Base-by-base conservation (phyloP, 768 basidiomycete species). In the Cantharellus anzutake region DNA sequence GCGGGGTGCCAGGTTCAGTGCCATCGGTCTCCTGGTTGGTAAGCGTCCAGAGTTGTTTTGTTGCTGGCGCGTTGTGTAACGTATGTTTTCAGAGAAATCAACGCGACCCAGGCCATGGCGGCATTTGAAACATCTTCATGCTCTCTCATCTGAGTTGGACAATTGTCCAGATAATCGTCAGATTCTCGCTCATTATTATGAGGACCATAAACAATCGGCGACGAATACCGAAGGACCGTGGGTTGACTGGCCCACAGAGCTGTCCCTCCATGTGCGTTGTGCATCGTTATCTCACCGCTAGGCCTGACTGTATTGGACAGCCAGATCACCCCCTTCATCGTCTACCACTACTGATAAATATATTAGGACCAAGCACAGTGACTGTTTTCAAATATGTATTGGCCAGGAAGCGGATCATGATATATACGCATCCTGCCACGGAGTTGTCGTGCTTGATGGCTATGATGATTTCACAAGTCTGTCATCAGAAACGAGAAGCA, bases 371-470 rank as follows among this genome's bases (percentile, higher is more conserved):
- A 0, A 85, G 86, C 1, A 78, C 80, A 0, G 70, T 90, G 41
- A 89, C 85, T 0, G 69, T 90, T 2, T 86, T 86, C 71, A 88
- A 88, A 65, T 80, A 88, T 64, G 78, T 86, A 14, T 74, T 90
- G 3, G 82, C 81, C 0, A 77, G 87, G 3, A 79, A 75, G 58
- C 75, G 88, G 14, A 78, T 90, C n/a, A 72, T 91, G 42, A 82
- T 91, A 41, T 86, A 85, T 67, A 86, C 87, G 0, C 72, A 80
- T 1, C 86, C 86, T 0, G 84, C 86, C 0, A 84, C 89, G 7
- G 84, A 89, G 66, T 78, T 80, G 0, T 84, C 87, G 0, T 88
- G 84, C 63, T 76, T 84, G 3, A 74, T 91, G 41, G 80, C 79
- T 53, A 75, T 75, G 55, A 73, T 75, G 5, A 75, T 74, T 4